A percentile compares a stretch with the other conserved stretches of the same genome.
phyloP scores from a whole-genome alignment of 75 land plant genomes.

The Sequoiadendron giganteum region DNA sequence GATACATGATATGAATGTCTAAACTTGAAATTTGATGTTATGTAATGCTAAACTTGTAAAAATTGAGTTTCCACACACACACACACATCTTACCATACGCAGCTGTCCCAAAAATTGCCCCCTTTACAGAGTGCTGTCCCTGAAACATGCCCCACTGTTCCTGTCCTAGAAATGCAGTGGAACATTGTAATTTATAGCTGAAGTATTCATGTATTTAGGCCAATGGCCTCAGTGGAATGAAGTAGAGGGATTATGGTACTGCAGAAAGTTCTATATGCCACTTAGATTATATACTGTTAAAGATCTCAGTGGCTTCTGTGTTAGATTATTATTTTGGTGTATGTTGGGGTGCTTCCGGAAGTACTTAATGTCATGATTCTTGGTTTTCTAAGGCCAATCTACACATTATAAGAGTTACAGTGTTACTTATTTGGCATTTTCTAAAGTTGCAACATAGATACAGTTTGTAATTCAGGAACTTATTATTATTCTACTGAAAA shows the following conservation, averaged over 20 bases:
- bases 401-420: neutral
- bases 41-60: too few relatives aligned
- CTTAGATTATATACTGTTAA: neutral
- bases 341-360: neutral
- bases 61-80: too few relatives aligned
- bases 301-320: neutral
- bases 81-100: too few relatives aligned
- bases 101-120: too few relatives aligned
- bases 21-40: too few relatives aligned
- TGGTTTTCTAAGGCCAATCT: neutral
- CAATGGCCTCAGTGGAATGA: neutral
- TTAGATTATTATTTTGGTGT: neutral
- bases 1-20: too few relatives aligned
- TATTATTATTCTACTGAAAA: neutral
- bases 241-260: neutral
- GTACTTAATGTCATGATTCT: neutral
- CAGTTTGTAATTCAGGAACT: neutral
- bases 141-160: too few relatives aligned
- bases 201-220: neutral
- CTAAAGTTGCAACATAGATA: neutral
- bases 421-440: neutral
- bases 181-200: neutral
- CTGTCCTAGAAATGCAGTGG: too few relatives aligned
- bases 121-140: too few relatives aligned
- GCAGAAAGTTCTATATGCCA: neutral